A percentile compares a stretch with the other conserved stretches of the same genome.
Conservation (phyloP, 2,329 filamentous ascomycete genomes). For the Trichoderma afroharzianum region DNA sequence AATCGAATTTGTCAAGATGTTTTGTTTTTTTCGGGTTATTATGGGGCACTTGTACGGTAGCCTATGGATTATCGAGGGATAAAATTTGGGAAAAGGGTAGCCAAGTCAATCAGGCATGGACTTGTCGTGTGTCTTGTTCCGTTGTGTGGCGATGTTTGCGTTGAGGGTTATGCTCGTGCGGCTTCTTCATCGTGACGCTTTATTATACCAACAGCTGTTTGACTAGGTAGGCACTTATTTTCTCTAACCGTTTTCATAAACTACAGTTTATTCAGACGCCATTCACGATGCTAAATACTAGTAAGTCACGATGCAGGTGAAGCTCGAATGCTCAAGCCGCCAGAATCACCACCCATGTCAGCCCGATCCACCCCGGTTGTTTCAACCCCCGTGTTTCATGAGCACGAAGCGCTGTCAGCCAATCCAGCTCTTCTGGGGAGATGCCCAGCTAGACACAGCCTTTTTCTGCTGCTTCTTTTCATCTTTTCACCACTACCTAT, state of each 20-base stretch:
- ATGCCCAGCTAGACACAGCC: background rate
- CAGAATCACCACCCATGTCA: background rate
- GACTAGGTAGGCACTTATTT: background rate
- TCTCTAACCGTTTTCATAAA: background rate
- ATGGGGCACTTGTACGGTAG: background rate
- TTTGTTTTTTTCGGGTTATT: background rate
- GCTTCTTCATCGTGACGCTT: background rate
- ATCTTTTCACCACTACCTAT: background rate
- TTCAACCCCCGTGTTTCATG: constrained; percentile 4
- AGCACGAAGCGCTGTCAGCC: background rate
- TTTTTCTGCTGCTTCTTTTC: background rate
- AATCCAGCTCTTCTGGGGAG: background rate
- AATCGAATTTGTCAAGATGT: background rate
- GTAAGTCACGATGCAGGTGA: background rate
- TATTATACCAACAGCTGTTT: background rate
- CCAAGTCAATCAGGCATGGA: background rate
- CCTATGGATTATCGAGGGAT: background rate
- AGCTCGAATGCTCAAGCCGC: background rate
- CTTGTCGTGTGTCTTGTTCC: background rate
- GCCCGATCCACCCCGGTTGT: background rate
- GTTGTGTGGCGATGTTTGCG: background rate
- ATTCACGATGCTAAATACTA: background rate
- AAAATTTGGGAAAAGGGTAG: background rate
- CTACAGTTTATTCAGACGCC: background rate
- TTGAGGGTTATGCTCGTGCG: background rate